These are phyloP conservation scores for Alternaria consortialis DNA, from an alignment of 2,329 filamentous ascomycete genomes.

Conservation along the genomic window DNA sequence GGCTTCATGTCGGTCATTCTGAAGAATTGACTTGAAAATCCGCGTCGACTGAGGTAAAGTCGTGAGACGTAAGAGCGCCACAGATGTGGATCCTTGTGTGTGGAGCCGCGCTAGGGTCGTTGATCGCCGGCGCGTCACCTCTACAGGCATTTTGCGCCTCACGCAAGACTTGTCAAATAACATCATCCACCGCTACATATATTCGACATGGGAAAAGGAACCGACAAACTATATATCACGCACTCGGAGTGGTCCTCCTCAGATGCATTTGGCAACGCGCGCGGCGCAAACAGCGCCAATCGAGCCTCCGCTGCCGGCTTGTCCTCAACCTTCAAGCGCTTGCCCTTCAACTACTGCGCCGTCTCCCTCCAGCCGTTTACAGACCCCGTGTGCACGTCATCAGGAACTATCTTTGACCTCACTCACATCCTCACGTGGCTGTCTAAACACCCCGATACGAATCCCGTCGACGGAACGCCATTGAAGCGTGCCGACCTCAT, in stretches of 20 bases:
- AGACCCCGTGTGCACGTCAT: slow-evolving; percentile 88
- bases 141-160: slow-evolving; percentile 12
- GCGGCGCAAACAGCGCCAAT: slow-evolving; percentile 70
- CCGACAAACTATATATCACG: slow-evolving; percentile 72
- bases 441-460: slow-evolving; percentile 90
- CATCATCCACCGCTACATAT: background rate
- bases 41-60: background rate
- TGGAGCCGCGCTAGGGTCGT: slow-evolving; percentile 7
- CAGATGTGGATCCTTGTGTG: background rate
- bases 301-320: slow-evolving; percentile 60
- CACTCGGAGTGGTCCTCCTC: slow-evolving; percentile 97
- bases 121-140: slow-evolving; percentile 15
- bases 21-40: background rate
- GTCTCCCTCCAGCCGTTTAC: slow-evolving; percentile 94
- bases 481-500: slow-evolving; percentile 85
- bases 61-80: background rate
- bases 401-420: slow-evolving; percentile 92
- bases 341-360: slow-evolving; percentile 98
- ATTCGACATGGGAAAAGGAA: slow-evolving; percentile 50
- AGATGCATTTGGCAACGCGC: slow-evolving; percentile 86
- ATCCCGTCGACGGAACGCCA: slow-evolving; percentile 84
- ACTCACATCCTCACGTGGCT: slow-evolving; percentile 95
- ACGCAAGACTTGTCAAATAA: background rate
- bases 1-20: background rate
- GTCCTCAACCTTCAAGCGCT: slow-evolving; percentile 76